Conservation (phyloP, 805 yeast genomes). For the Zygoascus ofunaensis region DNA sequence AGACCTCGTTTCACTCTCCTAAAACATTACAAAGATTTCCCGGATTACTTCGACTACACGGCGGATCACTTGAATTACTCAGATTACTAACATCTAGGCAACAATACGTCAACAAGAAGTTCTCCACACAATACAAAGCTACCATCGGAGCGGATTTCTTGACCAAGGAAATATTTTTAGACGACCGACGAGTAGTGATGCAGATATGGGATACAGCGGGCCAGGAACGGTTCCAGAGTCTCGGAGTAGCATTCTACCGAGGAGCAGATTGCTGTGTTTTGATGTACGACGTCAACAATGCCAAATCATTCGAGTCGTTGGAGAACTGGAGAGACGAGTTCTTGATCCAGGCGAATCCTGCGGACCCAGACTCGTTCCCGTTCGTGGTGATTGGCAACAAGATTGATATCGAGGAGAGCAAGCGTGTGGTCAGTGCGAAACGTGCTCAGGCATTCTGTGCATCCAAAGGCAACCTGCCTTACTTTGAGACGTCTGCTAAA, state of each 20-base stretch:
- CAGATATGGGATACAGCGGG: slow-evolving; percentile 98
- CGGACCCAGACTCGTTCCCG: slow-evolving; percentile 92
- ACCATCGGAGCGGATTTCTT: slow-evolving; percentile 96
- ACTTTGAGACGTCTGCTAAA: slow-evolving; percentile 96
- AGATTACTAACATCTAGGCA: no score
- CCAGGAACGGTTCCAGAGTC: slow-evolving; percentile 92
- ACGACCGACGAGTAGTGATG: slow-evolving; percentile 70
- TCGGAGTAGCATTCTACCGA: slow-evolving; percentile 94
- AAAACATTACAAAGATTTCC: no score
- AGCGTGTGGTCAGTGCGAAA: slow-evolving; percentile 59
- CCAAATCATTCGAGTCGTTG: slow-evolving; percentile 82
- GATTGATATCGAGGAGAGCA: slow-evolving; percentile 86
- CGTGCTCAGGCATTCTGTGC: slow-evolving; percentile 55
- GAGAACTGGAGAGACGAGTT: slow-evolving; percentile 94
- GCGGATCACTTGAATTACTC: no score
- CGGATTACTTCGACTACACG: no score
- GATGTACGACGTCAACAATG: slow-evolving; percentile 92
- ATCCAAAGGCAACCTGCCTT: slow-evolving; percentile 70
- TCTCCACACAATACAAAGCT: slow-evolving; percentile 91
- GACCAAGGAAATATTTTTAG: slow-evolving; percentile 81
- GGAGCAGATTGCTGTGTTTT: slow-evolving; percentile 98
- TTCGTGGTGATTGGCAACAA: slow-evolving; percentile 93
- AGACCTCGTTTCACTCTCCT: no score
- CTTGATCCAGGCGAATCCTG: slow-evolving; percentile 82
- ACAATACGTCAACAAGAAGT: slow-evolving; percentile 90